A percentile compares a stretch with the other conserved stretches of the same genome.
These are phyloP conservation scores for Zymoseptoria pseudotritici DNA, from an alignment of 2,329 filamentous ascomycete genomes.

Conservation along the genomic window DNA sequence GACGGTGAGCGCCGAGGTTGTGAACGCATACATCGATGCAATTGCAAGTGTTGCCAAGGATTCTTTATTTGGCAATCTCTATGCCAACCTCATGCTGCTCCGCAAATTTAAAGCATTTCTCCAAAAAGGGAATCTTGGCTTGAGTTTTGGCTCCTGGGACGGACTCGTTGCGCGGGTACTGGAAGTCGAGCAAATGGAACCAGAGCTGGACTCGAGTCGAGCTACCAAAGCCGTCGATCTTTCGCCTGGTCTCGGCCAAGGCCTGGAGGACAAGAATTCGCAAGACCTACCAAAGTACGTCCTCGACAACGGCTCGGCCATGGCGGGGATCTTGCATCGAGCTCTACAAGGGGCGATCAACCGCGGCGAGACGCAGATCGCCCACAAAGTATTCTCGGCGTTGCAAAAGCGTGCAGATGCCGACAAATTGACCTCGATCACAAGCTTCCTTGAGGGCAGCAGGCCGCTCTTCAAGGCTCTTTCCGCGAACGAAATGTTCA, in stretches of 20 bases:
- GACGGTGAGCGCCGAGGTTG: slow-evolving; percentile 53
- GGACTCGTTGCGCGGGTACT: slow-evolving; percentile 44
- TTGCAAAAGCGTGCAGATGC: slow-evolving; percentile 37
- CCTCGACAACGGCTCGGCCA: slow-evolving; percentile 37
- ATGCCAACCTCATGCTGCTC: slow-evolving; percentile 27
- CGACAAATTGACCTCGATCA: slow-evolving; percentile 37
- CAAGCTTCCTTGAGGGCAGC: slow-evolving; percentile 33
- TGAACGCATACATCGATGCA: slow-evolving; percentile 48
- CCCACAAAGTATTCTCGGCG: slow-evolving; percentile 31
- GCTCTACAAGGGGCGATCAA: slow-evolving; percentile 34
- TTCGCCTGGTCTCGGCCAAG: slow-evolving; percentile 35
- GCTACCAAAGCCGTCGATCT: slow-evolving; percentile 17
- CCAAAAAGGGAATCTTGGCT: slow-evolving; percentile 25
- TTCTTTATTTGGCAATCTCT: too few relatives aligned
- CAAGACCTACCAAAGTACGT: slow-evolving; percentile 33
- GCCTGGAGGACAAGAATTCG: slow-evolving; percentile 32
- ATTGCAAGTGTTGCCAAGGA: slow-evolving; percentile 39
- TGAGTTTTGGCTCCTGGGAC: slow-evolving; percentile 39
- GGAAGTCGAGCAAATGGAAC: slow-evolving; percentile 42
- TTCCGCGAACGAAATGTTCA: slow-evolving; percentile 20
- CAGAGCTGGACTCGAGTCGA: slow-evolving; percentile 25
- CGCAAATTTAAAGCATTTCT: slow-evolving; percentile 17
- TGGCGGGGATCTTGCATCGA: slow-evolving; percentile 38
- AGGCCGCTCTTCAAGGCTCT: slow-evolving; percentile 16
- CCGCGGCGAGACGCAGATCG: slow-evolving; percentile 32